These are phyloP conservation scores for Boletus fagicola DNA, from an alignment of 768 basidiomycete species.

Conservation along the genomic window DNA sequence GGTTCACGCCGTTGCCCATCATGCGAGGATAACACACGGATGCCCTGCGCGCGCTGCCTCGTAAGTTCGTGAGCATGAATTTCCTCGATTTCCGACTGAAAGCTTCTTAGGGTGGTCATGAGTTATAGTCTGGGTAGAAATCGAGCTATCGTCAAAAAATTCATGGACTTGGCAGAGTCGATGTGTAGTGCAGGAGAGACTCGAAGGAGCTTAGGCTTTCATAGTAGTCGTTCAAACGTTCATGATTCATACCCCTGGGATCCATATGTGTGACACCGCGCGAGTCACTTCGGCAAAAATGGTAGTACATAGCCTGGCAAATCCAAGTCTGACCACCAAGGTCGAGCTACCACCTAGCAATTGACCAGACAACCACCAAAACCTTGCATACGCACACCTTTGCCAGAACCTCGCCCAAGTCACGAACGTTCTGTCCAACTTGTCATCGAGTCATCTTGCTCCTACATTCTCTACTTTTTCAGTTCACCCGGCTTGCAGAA, in stretches of 20 bases:
- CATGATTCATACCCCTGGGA: not conserved
- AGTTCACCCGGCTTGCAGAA: not conserved
- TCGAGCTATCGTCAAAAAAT: conserved; percentile 3
- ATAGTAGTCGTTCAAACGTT: not conserved
- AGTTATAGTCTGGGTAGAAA: not conserved
- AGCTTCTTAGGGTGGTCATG: conserved; percentile 36
- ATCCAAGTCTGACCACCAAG: not conserved
- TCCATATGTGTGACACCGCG: not conserved
- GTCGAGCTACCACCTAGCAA: not conserved
- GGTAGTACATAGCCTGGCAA: not conserved
- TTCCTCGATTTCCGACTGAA: conserved; percentile 75
- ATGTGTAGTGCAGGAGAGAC: conserved; percentile 2
- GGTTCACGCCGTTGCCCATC: conserved; percentile 51
- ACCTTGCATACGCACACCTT: not conserved
- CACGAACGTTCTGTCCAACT: not conserved
- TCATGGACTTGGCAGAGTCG: conserved; percentile 15
- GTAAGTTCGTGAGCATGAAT: conserved; percentile 66
- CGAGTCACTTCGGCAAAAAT: conserved; percentile 2
- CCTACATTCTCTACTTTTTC: not conserved
- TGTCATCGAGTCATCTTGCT: not conserved
- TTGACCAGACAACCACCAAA: not conserved
- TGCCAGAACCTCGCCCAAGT: not conserved
- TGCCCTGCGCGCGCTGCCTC: conserved; percentile 49
- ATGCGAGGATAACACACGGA: conserved; percentile 14
- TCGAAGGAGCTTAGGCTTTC: not conserved